Conservation (phyloP, 2,329 filamentous ascomycete species). For the Raffaelea arxii region DNA sequence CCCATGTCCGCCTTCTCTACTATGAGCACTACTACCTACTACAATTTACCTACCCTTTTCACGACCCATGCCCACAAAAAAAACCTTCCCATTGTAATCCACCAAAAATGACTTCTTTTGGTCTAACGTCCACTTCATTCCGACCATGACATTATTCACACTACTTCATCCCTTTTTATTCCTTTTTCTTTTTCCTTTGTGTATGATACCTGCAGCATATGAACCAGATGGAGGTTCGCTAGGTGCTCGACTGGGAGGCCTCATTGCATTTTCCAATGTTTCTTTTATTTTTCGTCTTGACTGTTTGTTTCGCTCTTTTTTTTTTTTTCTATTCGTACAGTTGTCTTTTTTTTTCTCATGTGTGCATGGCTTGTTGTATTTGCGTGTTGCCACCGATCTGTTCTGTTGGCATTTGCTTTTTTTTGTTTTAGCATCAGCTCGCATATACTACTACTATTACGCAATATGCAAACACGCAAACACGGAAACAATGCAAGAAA, state of each 20-base stretch:
- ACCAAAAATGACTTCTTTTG: neutral
- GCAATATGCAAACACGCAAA: neutral
- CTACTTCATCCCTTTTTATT: neutral
- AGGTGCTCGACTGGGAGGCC: slow-evolving; percentile 8
- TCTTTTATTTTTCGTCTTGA: neutral
- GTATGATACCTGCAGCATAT: neutral
- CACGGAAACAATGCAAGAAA: neutral
- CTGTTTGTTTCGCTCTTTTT: neutral
- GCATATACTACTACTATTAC: neutral
- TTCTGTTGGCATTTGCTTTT: neutral
- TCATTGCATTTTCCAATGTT: no score
- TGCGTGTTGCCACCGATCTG: no score
- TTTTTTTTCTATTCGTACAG: neutral
- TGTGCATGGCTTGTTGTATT: neutral
- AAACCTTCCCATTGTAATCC: no score
- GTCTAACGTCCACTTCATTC: neutral
- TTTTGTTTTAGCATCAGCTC: neutral
- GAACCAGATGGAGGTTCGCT: slow-evolving; percentile 9
- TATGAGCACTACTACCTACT: no score
- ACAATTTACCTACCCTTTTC: no score
- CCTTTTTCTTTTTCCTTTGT: neutral
- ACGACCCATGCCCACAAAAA: no score
- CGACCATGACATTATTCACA: neutral
- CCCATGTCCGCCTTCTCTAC: neutral
- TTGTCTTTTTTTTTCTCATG: neutral